Evolutionary conservation across 257 asterid species (phyloP).

Genomic region (Solanum pinnatisectum): DNA sequence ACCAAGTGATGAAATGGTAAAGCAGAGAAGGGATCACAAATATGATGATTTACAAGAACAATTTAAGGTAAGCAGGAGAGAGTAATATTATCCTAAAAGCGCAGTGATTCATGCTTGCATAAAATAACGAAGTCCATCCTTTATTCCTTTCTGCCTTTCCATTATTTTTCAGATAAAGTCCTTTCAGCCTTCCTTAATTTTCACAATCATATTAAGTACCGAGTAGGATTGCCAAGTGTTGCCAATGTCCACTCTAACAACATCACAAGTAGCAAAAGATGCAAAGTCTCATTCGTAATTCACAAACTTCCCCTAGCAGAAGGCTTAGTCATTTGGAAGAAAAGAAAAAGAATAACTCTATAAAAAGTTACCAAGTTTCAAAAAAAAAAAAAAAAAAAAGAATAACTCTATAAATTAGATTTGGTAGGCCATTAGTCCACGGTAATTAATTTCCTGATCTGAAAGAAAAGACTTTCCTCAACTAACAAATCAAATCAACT

Average conservation of each 20-base stretch:
- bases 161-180: not conserved
- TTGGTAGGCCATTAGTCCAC: not conserved
- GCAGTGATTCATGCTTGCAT: not conserved
- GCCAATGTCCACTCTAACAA: not conserved
- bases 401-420: not conserved
- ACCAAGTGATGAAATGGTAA: not conserved
- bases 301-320: not conserved
- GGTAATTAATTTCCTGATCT: conserved; percentile 1
- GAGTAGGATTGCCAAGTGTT: not conserved
- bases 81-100: not conserved
- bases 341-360: not conserved
- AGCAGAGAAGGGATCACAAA: not conserved
- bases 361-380: too few species aligned
- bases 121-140: not conserved
- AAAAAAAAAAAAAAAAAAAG: not conserved
- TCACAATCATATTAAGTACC: not conserved
- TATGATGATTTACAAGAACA: not conserved
- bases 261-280: not conserved
- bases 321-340: not conserved
- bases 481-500: not conserved
- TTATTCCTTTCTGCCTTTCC: not conserved
- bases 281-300: not conserved
- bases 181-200: not conserved
- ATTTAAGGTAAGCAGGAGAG: not conserved
- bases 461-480: not conserved